Conservation (phyloP, 768 basidiomycete genomes). For the Rhizopogon roseolus region DNA sequence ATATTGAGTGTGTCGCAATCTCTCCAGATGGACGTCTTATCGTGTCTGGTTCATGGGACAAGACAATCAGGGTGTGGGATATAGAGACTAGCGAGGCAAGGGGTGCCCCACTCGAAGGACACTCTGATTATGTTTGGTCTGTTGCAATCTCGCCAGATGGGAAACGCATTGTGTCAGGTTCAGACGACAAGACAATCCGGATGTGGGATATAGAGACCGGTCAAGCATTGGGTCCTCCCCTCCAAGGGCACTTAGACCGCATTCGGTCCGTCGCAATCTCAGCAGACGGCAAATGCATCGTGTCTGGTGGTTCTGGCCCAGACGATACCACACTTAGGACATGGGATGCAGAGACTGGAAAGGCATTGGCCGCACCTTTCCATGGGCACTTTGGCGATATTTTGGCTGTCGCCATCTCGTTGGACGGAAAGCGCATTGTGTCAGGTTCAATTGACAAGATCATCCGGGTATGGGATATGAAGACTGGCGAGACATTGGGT, state of each 20-base stretch:
- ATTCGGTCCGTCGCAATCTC: neutral
- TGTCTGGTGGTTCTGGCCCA: slow-evolving; percentile 1
- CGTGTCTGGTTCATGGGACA: slow-evolving; percentile 2
- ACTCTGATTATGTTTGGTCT: neutral
- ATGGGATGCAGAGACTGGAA: neutral
- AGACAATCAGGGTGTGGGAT: slow-evolving; percentile 2
- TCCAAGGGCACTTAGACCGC: neutral
- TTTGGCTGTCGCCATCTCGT: neutral
- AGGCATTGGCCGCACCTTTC: neutral
- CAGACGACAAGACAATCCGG: slow-evolving; percentile 7
- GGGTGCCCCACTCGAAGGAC: neutral
- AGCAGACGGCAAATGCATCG: neutral
- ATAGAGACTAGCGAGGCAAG: neutral
- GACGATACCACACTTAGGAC: neutral
- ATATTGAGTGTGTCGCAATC: slow-evolving; percentile 8
- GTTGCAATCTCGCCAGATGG: slow-evolving; percentile 2
- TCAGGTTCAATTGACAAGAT: slow-evolving; percentile 2
- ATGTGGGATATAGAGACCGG: slow-evolving; percentile 4
- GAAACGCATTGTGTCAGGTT: slow-evolving; percentile 7
- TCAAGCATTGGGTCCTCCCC: neutral
- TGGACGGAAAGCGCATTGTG: neutral
- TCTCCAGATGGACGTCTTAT: slow-evolving; percentile 9
- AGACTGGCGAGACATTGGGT: neutral
- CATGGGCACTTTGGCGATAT: neutral
- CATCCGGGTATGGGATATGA: neutral